Evolutionary conservation across 2,329 filamentous ascomycete species (phyloP), one percentile per base, ranked within the genome.

Genomic region (Penicillium sp.): DNA sequence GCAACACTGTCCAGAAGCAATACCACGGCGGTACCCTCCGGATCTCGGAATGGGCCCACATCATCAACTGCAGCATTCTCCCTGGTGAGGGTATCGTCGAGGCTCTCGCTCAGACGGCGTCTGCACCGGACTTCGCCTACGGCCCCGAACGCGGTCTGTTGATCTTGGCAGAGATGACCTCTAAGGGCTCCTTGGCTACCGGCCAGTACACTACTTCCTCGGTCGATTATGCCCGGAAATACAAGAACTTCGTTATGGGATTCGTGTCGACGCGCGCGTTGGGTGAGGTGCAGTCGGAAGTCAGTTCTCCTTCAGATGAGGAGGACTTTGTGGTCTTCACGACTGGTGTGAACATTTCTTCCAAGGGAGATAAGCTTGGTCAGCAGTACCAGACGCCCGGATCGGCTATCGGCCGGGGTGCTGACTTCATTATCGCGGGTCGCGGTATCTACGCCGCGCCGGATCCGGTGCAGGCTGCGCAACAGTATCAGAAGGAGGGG

Each of bases 1-100:
- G 87, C 60, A 87, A 85, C 70, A 91, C 87, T 7, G 86, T 89
- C 24, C 85, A 90, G 71, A 76, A 86, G 72, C 87, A 90, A 68
- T 91, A 89, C 72, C 84, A 82, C 35, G 81, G 79, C 43, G 87
- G 87, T 54, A 81, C 82, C 0, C 81, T 87, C n/a, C 79, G 81
- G 63, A 87, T 90, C 66, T 85, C 88, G 45, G 83, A 88, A 59
- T 69, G 72, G 75, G 64, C 72, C 5, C 71, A 75, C 57, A 74
- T 75, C 49, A 68, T 75, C 62, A 75, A 75, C 62, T 72, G 70
- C 57, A 69, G 64, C 54, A 62, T 75, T 21, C 64, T 75, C 1
- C 70, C 72, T 0, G 72, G 72, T 1, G 69, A 72, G 39, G 72
- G 72, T 2, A 75, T 75, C 56, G 72, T 75, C 38, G 70, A 75